Conservation (phyloP, 2,329 filamentous ascomycete species). For the Aspergillus sp. region DNA sequence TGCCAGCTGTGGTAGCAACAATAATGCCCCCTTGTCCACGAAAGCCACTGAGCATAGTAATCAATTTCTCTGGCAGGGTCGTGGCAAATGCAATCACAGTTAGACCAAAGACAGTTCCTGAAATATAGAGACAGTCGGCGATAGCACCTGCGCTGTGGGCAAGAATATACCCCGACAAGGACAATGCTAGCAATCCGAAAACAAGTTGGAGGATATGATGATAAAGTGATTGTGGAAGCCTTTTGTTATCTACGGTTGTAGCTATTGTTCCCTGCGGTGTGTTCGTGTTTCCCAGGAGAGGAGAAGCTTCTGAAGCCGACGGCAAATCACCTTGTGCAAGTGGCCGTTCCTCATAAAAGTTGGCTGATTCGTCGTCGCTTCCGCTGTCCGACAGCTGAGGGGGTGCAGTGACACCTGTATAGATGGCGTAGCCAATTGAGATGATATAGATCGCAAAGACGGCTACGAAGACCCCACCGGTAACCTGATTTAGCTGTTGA, state of each 20-base stretch:
- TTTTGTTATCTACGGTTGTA: neutral
- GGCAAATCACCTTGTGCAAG: neutral
- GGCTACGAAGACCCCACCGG: conserved; percentile 34
- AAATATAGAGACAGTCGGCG: conserved; percentile 35
- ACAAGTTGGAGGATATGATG: conserved; percentile 39
- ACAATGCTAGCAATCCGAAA: conserved; percentile 38
- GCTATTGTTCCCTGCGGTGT: neutral
- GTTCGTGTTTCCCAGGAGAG: conserved; percentile 9
- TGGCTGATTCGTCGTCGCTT: conserved; percentile 25
- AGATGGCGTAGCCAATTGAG: conserved; percentile 41
- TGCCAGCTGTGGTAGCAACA: conserved; percentile 46
- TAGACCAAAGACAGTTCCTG: conserved; percentile 41
- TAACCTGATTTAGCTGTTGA: conserved; percentile 25
- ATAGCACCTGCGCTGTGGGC: conserved; percentile 39
- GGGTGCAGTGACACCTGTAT: conserved; percentile 33
- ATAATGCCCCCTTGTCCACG: conserved; percentile 44
- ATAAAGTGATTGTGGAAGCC: conserved; percentile 18
- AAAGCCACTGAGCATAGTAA: conserved; percentile 42
- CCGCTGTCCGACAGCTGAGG: conserved; percentile 39
- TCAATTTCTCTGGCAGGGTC: conserved; percentile 47
- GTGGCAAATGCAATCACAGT: conserved; percentile 45
- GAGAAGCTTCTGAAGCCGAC: conserved; percentile 11
- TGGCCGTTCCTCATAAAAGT: conserved; percentile 3
- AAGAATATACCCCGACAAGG: conserved; percentile 43
- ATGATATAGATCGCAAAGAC: conserved; percentile 40